Base-by-base conservation (phyloP, 2,329 filamentous ascomycete species). In the Microdochium nivale region DNA sequence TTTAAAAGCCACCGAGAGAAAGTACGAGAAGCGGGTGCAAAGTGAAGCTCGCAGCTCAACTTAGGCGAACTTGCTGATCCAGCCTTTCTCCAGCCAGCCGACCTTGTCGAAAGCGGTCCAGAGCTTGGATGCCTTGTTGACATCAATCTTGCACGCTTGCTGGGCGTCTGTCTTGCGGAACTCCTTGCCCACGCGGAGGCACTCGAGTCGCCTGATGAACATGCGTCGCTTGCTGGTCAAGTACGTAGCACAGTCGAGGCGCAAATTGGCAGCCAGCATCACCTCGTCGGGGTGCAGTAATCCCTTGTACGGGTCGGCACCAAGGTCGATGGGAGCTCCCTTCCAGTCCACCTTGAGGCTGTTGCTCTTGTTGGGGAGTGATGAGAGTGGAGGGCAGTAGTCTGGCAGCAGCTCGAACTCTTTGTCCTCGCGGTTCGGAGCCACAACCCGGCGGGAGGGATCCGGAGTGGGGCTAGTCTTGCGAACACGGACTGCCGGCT, bases 101-200 rank as follows among this genome's bases (percentile, higher is more conserved):
- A 94, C 88, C 60, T 84, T 86, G 49, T 96, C 88, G 64, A 89
- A 97, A 5, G 90, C 90, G 35, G 84, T 84, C 88, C 90, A 96
- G 47, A 97, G 76, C 68, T 92, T 92, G 58, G 89, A 95, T 2
- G 91, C 90, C 75, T 96, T 97, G 76, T 96, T 96, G 66, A 97
- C 92, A 62, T 97, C 92, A 57, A 96, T 96, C 74, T 95, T 95
- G 78, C 90, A 95, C n/a, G 89, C 90, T 67, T 95, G 88, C 68
- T 97, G 92, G 4, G 90, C 90, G 65, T 96, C 89, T 1, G 92
- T 97, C 79, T 96, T 96, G 66, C 89, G 85, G 67, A 96, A 96
- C 62, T 91, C 87, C 69, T 95, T 94, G 64, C 80, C 79, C 33
- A 81, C 83, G 52, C 74, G 71, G 2, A 84, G 80, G 54, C 79